phyloP scores from a whole-genome alignment of 305 asterid species.

The Fraxinus sp. region DNA sequence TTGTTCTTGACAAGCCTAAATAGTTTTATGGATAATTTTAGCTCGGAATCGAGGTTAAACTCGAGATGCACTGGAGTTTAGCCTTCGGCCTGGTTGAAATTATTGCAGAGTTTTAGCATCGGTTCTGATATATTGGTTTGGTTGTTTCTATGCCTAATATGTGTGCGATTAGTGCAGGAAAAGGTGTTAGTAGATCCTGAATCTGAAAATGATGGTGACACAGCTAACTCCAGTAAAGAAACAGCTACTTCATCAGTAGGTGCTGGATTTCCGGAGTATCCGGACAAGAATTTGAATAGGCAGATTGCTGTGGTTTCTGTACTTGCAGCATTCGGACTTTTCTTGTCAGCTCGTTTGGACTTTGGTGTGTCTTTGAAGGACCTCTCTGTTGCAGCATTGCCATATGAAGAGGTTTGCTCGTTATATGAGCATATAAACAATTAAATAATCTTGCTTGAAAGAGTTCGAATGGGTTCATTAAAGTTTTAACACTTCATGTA shows the following conservation, averaged over 20 bases:
- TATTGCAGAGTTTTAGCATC: not conserved
- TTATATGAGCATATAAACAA: not conserved
- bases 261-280: conserved; percentile 54
- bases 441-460: not conserved
- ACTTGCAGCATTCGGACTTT: conserved; percentile 68
- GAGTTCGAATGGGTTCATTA: conserved; percentile 4
- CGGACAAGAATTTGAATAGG: conserved; percentile 61
- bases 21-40: not conserved
- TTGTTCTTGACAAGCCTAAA: not conserved
- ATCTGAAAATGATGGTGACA: conserved; percentile 26
- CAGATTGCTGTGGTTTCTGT: conserved; percentile 61
- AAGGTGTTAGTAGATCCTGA: conserved; percentile 39
- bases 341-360: conserved; percentile 65
- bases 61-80: not conserved
- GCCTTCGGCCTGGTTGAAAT: not conserved
- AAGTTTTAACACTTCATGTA: not conserved
- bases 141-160: not conserved
- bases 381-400: conserved; percentile 70
- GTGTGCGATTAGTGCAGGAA: conserved; percentile 41
- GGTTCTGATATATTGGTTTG: not conserved
- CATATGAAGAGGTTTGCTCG: conserved; percentile 78
- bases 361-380: conserved; percentile 83
- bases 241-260: conserved; percentile 41
- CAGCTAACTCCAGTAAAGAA: conserved; percentile 21
- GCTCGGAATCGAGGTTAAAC: not conserved